Conservation (phyloP, 1,139 yeast genomes). For the Blastobotrys serpentis region DNA sequence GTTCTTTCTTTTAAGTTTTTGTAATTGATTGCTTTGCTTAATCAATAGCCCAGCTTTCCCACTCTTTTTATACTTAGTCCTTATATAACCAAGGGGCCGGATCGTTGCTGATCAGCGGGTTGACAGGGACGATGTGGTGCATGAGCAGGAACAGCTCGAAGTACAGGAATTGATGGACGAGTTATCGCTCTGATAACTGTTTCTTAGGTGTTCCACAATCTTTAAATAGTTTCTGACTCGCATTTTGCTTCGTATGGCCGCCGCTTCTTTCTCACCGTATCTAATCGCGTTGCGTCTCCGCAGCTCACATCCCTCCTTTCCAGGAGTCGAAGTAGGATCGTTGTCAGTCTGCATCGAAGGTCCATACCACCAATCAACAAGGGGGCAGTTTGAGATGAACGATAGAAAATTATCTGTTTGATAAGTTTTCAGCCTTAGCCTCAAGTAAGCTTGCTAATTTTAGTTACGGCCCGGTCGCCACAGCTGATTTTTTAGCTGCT, state of each 20-base stretch:
- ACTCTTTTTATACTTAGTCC: no score
- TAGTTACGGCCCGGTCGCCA: conserved; percentile 2
- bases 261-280: not conserved
- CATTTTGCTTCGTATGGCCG: not conserved
- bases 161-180: conserved; percentile 4
- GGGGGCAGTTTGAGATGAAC: not conserved
- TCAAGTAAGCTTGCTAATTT: not conserved
- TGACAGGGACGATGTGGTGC: conserved; percentile 7
- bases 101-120: not conserved
- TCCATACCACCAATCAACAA: not conserved
- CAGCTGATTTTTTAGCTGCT: conserved; percentile 4
- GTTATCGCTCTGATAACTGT: conserved; percentile 2
- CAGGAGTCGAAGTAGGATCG: not conserved
- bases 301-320: conserved; percentile 1
- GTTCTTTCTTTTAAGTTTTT: not conserved
- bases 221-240: conserved; percentile 6
- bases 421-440: not conserved
- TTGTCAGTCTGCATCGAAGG: not conserved
- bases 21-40: not conserved
- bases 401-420: not conserved
- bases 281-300: not conserved
- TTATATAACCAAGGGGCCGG: not conserved
- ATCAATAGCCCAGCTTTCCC: no score
- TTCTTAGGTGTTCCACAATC: conserved; percentile 3
- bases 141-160: conserved; percentile 7